phyloP scores from a whole-genome alignment of 495 filamentous ascomycete genomes.

The Penicillium tannophilum region DNA sequence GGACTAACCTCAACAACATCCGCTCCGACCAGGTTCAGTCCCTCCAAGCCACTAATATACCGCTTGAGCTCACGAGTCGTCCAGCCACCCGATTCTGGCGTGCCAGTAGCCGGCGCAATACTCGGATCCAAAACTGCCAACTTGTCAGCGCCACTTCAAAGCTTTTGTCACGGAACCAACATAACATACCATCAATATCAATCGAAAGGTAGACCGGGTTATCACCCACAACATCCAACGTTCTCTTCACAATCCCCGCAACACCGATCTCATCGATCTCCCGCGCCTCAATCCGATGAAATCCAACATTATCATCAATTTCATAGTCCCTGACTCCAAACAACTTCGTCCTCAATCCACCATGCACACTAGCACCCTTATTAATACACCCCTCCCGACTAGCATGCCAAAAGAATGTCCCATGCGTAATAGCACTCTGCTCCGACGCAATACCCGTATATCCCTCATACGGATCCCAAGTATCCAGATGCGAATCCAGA shows the following conservation, averaged over 20 bases:
- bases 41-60: slow-evolving; percentile 27
- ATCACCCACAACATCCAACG: slow-evolving; percentile 18
- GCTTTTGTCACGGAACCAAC: neutral
- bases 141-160: neutral
- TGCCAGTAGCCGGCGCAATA: slow-evolving; percentile 32
- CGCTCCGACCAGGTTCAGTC: slow-evolving; percentile 31
- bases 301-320: slow-evolving; percentile 28
- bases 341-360: slow-evolving; percentile 28
- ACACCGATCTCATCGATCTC: slow-evolving; percentile 35
- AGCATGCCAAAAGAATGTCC: slow-evolving; percentile 37
- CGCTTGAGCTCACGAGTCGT: slow-evolving; percentile 33
- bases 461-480: slow-evolving; percentile 49
- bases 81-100: slow-evolving; percentile 36
- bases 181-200: slow-evolving; percentile 30
- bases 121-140: slow-evolving; percentile 27
- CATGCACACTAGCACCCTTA: slow-evolving; percentile 29
- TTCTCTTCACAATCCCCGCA: slow-evolving; percentile 22
- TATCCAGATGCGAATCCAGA: slow-evolving; percentile 62
- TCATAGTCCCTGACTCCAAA: slow-evolving; percentile 26
- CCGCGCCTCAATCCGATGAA: slow-evolving; percentile 21
- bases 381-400: slow-evolving; percentile 26
- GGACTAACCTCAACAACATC: slow-evolving; percentile 52
- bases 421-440: slow-evolving; percentile 35
- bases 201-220: slow-evolving; percentile 31
- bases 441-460: slow-evolving; percentile 28